These are phyloP conservation scores for Sphagnum fallax DNA, from an alignment of 228 moss, liverwort and hornwort species.

Conservation along the genomic window DNA sequence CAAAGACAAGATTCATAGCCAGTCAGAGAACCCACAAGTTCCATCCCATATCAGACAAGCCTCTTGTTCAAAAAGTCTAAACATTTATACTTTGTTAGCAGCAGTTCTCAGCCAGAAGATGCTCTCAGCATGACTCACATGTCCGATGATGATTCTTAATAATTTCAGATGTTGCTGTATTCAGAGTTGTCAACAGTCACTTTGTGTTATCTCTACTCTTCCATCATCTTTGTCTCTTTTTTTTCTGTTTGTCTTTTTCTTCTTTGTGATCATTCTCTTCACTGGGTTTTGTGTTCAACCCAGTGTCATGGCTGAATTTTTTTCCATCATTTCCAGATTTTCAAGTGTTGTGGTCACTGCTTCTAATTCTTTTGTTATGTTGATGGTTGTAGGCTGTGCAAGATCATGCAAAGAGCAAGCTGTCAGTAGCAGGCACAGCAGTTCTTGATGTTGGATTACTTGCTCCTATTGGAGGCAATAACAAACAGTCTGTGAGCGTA, in stretches of 20 bases:
- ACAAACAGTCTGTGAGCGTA: conserved; percentile 32
- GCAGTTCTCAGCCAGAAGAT: too few species aligned
- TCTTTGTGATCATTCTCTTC: not conserved
- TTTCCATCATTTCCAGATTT: not conserved
- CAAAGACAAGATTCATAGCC: not conserved
- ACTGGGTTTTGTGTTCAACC: too few species aligned
- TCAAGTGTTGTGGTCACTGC: too few species aligned
- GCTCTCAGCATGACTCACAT: too few species aligned
- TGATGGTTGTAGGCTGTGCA: conserved; percentile 28
- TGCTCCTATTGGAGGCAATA: conserved; percentile 35
- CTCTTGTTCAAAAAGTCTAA: too few species aligned
- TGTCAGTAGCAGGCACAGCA: conserved; percentile 57
- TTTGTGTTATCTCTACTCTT: not conserved
- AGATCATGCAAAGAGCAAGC: conserved; percentile 47
- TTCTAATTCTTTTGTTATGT: not conserved
- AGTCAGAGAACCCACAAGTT: too few species aligned
- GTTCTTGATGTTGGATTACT: conserved; percentile 61
- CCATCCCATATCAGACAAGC: too few species aligned
- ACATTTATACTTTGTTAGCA: too few species aligned
- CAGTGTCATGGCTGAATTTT: not conserved
- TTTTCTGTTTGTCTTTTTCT: not conserved
- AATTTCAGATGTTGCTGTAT: too few species aligned
- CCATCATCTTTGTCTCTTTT: not conserved
- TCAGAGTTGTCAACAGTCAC: too few species aligned
- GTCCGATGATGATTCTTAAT: too few species aligned